A percentile compares a stretch with the other conserved stretches of the same genome.
phyloP scores from a whole-genome alignment of 75 land plant genomes.

The Gnetum montanum region DNA sequence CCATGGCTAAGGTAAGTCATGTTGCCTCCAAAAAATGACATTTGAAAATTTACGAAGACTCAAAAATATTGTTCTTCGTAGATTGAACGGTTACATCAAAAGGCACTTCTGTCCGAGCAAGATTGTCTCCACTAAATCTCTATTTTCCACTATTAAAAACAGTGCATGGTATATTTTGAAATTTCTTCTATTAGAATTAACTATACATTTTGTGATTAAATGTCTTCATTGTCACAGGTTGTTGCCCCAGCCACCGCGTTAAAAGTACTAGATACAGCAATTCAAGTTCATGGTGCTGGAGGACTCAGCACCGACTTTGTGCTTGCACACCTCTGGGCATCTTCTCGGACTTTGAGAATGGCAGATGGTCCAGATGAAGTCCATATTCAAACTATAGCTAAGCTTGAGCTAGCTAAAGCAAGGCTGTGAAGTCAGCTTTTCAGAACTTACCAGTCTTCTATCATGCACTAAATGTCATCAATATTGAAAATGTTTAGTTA shows the following conservation, averaged over 20 bases:
- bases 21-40: no score
- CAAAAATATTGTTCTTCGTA: no score
- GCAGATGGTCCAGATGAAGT: slow-evolving; percentile 99
- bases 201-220: neutral
- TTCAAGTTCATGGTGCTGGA: slow-evolving; percentile 95
- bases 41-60: no score
- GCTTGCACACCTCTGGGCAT: slow-evolving; percentile 85
- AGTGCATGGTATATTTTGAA: slow-evolving; percentile 2
- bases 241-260: slow-evolving; percentile 92
- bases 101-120: no score
- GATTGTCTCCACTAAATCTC: no score
- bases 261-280: slow-evolving; percentile 80
- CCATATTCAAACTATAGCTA: slow-evolving; percentile 89
- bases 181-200: neutral
- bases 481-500: no score
- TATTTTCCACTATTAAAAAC: no score
- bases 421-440: slow-evolving; percentile 26
- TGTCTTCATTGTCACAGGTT: slow-evolving; percentile 32
- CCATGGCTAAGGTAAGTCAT: slow-evolving; percentile 98
- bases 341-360: slow-evolving; percentile 78
- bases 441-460: no score
- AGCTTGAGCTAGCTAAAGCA: slow-evolving; percentile 61
- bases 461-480: no score
- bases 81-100: no score
- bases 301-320: slow-evolving; percentile 82